A percentile compares a stretch with the other conserved stretches of the same genome.
These are phyloP conservation scores for Leptomonas pyrrhocoris DNA, from an alignment of 208 protist genomes.

Conservation along the genomic window DNA sequence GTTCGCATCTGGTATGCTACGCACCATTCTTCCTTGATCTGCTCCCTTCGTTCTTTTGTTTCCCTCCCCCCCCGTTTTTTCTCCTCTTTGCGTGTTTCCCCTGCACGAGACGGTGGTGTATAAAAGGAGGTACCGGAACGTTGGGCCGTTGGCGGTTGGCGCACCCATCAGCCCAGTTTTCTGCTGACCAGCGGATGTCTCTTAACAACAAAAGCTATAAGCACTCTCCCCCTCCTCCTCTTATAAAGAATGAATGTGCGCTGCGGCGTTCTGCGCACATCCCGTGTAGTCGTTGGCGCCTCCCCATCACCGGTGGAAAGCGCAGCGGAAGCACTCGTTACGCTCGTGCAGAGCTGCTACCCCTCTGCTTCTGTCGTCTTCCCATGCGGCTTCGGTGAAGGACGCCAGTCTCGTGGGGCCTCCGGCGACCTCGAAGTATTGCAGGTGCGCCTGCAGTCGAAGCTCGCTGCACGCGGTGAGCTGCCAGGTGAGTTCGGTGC, in stretches of 20 bases:
- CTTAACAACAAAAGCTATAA: no score
- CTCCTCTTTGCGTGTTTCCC: no score
- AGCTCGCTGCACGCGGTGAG: neutral
- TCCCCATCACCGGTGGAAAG: neutral
- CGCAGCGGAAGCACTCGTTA: conserved; percentile 19
- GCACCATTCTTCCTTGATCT: neutral
- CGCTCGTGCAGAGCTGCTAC: conserved; percentile 23
- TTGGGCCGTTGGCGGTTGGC: no score
- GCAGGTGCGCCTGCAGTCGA: neutral
- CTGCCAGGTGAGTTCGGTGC: neutral
- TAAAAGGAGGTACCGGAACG: no score
- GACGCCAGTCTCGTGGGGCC: neutral
- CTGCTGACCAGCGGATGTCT: no score
- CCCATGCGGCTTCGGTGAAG: neutral
- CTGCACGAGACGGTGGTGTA: no score
- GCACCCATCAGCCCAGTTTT: no score
- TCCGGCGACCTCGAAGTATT: neutral
- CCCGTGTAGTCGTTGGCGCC: neutral
- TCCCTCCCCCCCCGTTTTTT: neutral
- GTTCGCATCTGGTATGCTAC: neutral
- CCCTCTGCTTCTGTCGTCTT: conserved; percentile 25
- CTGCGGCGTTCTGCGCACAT: neutral
- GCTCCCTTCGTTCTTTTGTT: neutral
- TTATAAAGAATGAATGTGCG: neutral
- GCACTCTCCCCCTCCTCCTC: no score